Percentiles rank a stretch among this genome's conserved stretches.
These are phyloP conservation scores for Globisporangium rhizosaccharum DNA, from an alignment of 352 stramenopile genomes.

Conservation along the genomic window DNA sequence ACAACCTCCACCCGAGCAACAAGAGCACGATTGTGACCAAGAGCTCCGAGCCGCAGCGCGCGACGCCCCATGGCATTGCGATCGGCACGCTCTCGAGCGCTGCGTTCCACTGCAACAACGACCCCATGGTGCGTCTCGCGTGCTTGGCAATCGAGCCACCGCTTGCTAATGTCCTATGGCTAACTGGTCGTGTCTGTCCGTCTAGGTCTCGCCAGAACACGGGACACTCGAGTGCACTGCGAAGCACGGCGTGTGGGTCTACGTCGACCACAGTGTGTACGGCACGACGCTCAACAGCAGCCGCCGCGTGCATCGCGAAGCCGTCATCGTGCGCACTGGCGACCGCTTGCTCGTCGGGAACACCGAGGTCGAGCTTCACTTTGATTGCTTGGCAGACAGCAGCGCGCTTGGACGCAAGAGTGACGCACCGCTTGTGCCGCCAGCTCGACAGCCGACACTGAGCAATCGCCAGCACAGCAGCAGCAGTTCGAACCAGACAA, in stretches of 20 bases:
- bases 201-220: constrained; percentile 21
- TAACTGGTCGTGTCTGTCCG: background rate
- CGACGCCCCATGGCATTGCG: constrained; percentile 13
- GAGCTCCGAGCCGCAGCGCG: constrained; percentile 4
- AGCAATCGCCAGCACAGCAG: background rate
- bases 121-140: constrained; percentile 7
- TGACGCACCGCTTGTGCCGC: background rate
- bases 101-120: constrained; percentile 20
- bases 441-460: background rate
- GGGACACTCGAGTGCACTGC: constrained; percentile 49
- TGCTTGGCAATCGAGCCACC: background rate
- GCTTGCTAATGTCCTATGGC: background rate
- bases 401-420: background rate
- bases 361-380: constrained; percentile 43
- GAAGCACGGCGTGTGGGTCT: constrained; percentile 58
- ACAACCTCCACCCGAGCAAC: constrained; percentile 4
- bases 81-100: constrained; percentile 18
- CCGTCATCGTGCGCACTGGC: constrained; percentile 47
- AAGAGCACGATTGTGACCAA: background rate
- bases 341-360: constrained; percentile 49
- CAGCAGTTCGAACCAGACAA: background rate
- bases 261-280: constrained; percentile 60
- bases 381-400: constrained; percentile 12
- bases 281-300: constrained; percentile 43
- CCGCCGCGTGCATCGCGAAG: constrained; percentile 34